These are phyloP conservation scores for Corinectria fuckeliana DNA, from an alignment of 2,329 filamentous ascomycete genomes.

Conservation along the genomic window DNA sequence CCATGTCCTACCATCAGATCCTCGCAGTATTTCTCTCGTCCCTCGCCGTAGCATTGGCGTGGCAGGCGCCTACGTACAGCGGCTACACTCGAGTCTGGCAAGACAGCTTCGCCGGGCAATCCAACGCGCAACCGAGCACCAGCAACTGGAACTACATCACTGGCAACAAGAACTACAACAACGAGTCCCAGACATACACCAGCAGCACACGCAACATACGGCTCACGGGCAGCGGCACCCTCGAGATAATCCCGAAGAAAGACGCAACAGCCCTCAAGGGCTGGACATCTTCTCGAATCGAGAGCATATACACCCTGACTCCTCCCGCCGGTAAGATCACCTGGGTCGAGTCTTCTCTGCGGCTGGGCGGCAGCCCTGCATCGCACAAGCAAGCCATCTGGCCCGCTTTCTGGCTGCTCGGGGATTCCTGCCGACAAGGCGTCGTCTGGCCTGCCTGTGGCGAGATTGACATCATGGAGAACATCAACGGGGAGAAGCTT, in stretches of 20 bases:
- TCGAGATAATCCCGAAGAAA: constrained; percentile 58
- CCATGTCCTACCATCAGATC: constrained; percentile 32
- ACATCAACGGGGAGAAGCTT: constrained; percentile 55
- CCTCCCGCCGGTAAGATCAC: constrained; percentile 54
- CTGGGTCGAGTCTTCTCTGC: constrained; percentile 53
- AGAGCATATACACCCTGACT: constrained; percentile 55
- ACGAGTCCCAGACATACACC: constrained; percentile 59
- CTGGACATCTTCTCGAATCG: constrained; percentile 65
- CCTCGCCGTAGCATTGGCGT: constrained; percentile 43
- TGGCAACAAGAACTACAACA: constrained; percentile 55
- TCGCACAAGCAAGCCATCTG: constrained; percentile 60
- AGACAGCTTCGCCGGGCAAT: constrained; percentile 50
- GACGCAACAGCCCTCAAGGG: constrained; percentile 42
- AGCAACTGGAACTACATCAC: constrained; percentile 51
- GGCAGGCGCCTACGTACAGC: constrained; percentile 46
- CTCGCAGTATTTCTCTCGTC: constrained; percentile 39
- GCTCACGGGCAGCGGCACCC: constrained; percentile 54
- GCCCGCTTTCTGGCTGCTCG: constrained; percentile 66
- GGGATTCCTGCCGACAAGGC: constrained; percentile 55
- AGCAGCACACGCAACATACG: constrained; percentile 56
- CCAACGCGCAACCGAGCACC: constrained; percentile 43
- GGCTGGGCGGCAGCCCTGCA: constrained; percentile 51
- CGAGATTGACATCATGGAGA: constrained; percentile 65
- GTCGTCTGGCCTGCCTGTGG: constrained; percentile 59
- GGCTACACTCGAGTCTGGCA: constrained; percentile 52